These are phyloP conservation scores for Stachybotrys elegans DNA, from an alignment of 2,329 filamentous ascomycete species.

Conservation along the genomic window DNA sequence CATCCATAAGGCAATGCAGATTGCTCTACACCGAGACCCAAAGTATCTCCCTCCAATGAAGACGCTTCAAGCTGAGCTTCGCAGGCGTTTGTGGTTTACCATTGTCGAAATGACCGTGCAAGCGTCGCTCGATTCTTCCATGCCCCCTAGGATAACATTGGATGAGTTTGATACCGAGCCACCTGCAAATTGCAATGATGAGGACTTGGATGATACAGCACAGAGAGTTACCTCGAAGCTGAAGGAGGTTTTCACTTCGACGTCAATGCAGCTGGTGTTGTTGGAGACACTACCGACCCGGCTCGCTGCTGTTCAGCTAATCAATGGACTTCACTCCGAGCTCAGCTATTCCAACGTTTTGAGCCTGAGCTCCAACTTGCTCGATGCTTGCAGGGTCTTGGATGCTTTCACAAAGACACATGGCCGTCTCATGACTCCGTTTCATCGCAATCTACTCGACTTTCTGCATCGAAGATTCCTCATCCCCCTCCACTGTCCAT, in stretches of 20 bases:
- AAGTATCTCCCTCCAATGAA: slow-evolving; percentile 29
- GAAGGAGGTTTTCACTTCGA: slow-evolving; percentile 16
- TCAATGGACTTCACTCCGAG: slow-evolving; percentile 27
- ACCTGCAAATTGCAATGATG: slow-evolving; percentile 31
- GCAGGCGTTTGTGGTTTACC: slow-evolving; percentile 37
- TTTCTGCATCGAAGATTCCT: slow-evolving; percentile 49
- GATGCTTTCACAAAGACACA: slow-evolving; percentile 9
- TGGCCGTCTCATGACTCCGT: slow-evolving; percentile 16
- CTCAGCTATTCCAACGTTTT: slow-evolving; percentile 29
- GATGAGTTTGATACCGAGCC: slow-evolving; percentile 34
- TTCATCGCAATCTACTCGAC: slow-evolving; percentile 45
- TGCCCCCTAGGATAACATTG: slow-evolving; percentile 31
- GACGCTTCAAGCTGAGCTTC: slow-evolving; percentile 29
- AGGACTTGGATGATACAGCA: slow-evolving; percentile 15
- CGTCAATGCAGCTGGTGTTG: slow-evolving; percentile 29
- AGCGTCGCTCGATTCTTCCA: slow-evolving; percentile 30
- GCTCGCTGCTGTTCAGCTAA: slow-evolving; percentile 25
- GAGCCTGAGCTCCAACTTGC: slow-evolving; percentile 22
- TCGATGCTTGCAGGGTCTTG: slow-evolving; percentile 12
- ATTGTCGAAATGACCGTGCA: slow-evolving; percentile 34
- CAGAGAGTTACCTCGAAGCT: not conserved
- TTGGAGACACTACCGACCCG: slow-evolving; percentile 29
- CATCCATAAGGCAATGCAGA: slow-evolving; percentile 36
- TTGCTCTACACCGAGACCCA: slow-evolving; percentile 40
- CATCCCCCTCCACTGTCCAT: slow-evolving; percentile 48